Conservation (phyloP, 768 basidiomycete species). For the Tricholoma hemisulphureum region DNA sequence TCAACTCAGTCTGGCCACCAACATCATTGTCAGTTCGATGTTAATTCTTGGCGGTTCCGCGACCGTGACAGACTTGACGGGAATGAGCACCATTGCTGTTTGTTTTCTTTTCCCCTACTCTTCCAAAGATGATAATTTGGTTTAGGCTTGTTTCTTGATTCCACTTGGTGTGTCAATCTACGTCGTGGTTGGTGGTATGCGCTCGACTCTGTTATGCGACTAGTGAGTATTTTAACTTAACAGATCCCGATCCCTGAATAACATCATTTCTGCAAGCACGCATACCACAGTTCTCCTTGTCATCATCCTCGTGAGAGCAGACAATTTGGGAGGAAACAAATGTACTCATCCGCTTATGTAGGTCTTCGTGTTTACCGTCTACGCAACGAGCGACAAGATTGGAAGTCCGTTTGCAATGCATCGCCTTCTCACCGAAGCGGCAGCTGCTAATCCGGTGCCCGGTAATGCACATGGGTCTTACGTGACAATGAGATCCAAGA, state of each 20-base stretch:
- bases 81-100: constrained; percentile 84
- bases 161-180: constrained; percentile 87
- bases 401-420: constrained; percentile 81
- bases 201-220: constrained; percentile 81
- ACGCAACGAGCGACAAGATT: constrained; percentile 75
- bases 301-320: constrained; percentile 61
- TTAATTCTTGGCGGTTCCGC: constrained; percentile 79
- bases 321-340: background rate
- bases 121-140: background rate
- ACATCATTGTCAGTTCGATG: constrained; percentile 90
- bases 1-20: constrained; percentile 67
- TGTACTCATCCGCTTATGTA: background rate
- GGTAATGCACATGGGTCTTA: constrained; percentile 89
- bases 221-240: constrained; percentile 52
- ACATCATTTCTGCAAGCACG: constrained; percentile 47
- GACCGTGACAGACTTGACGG: constrained; percentile 84
- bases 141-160: constrained; percentile 82
- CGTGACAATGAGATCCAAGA: constrained; percentile 74
- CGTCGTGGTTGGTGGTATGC: constrained; percentile 84
- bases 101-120: constrained; percentile 14
- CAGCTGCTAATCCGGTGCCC: constrained; percentile 54
- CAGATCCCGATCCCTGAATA: background rate
- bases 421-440: constrained; percentile 63
- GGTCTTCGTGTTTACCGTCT: constrained; percentile 72
- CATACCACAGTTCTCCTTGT: constrained; percentile 85